Evolutionary conservation across 83 land plant species (phyloP), one percentile per base, ranked within the genome.

Genomic region (Isoetes engelmannii): DNA sequence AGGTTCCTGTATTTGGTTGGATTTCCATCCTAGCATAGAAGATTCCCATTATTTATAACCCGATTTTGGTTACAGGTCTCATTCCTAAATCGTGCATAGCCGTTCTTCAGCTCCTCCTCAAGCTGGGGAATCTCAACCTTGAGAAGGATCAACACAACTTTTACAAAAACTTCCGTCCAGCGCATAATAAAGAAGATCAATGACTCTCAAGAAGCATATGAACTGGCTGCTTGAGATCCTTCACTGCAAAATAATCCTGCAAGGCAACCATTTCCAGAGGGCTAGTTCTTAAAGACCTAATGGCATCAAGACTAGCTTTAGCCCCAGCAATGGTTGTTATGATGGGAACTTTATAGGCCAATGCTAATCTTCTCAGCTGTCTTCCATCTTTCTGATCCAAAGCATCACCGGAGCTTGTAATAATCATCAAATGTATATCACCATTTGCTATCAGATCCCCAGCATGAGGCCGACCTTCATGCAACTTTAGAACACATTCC

Each of bases 401-500:
- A 15, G 78, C 79, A 72, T 95, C 97, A 46, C 86, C 94, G 2
- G 97, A 88, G 68, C 94, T 95, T 10, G 99, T 92, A 53, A 95
- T 92, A 53, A 95, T 87, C 86, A 92, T 84, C 64, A 95, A 45
- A 64, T 95, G 93, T 28, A 95, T 84, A 56, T 87, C 82, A 5
- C 99, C 99, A 65, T 95, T 92, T 20, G 99, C 82, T 15, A 95
- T 45, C 91, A 92, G 80, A 68, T 95, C 99, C 18, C 84, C 97
- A 19, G 87, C 97, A 81, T 94, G 93, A 4, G 99, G 97, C 72
- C 99, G 77, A 37, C 99, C 99, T 76, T 95, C 99, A 68, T 95
- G 99, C 79, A 95, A 76, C 74, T 95, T 95, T 72, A 91, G 71
- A 45, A 95, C 94, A 19, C 71, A 56, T 55, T 87, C 89, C 45